Evolutionary conservation across 1,284 basidiomycete species (phyloP), one percentile per base, ranked within the genome.

Genomic region (Peniophora sp.): DNA sequence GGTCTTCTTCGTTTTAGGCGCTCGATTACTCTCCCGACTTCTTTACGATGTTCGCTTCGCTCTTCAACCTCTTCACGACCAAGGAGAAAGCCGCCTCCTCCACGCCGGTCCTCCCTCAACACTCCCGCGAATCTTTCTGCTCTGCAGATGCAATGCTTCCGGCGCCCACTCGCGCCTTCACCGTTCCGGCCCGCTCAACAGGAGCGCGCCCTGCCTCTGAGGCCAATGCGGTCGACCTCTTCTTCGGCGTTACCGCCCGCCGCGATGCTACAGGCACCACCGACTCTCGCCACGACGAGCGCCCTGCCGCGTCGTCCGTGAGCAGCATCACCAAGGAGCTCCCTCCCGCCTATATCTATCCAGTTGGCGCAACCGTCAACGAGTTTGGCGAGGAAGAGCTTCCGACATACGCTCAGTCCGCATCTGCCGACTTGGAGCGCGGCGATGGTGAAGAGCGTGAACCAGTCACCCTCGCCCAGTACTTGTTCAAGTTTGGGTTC

Each of bases 401-500:
- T 20, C 52, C 41, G 8, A 35, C 49, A 3, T 51, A 53, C 47
- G 51, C 52, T 34, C 50, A 51, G 11, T 24, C 47, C 15, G 14
- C 47, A n/a, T 45, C 37, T 17, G 37, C 46, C 34, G 46, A 45
- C 14, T 22, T 22, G 1, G 17, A 14, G 43, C 43, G 43, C 43
- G 14, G 20, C 14, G 43, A 23, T 1, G 37, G 44, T 27, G 42
- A 47, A 27, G 47, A 44, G 23, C 37, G 27, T 27, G 47, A 51
- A 47, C 49, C 52, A 14, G 35, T 51, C 36, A 42, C 47, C 35
- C 49, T 53, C 22, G 49, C 52, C 3, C 32, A 51, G 15, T 53
- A 51, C 42, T 48, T 51, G 17, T 53, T 53, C 52, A 53, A 51
- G 35, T 53, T 47, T 42, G 52, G 52, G 24, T 53, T 53, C 49